phyloP scores from a whole-genome alignment of 2,329 filamentous ascomycete genomes.

The Intubia oerlemansii region DNA sequence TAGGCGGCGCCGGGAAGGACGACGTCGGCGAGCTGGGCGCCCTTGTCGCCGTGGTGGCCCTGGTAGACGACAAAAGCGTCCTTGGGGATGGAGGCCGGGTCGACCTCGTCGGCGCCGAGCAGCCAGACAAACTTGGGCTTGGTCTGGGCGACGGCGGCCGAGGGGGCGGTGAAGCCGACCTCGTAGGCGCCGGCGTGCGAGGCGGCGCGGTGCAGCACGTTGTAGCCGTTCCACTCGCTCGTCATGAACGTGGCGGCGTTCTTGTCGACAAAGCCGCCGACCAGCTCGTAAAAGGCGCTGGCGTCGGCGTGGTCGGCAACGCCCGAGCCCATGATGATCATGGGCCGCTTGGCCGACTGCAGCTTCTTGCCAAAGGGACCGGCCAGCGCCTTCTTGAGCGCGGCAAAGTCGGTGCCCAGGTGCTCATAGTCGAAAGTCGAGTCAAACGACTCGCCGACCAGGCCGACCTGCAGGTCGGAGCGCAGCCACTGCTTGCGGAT shows the following conservation, averaged over 20 bases:
- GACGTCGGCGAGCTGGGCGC: constrained; percentile 81
- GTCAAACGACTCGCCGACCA: constrained; percentile 77
- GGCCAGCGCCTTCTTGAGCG: constrained; percentile 67
- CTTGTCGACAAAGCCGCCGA: constrained; percentile 85
- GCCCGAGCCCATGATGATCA: constrained; percentile 90
- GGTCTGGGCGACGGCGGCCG: constrained; percentile 57
- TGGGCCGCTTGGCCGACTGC: constrained; percentile 66
- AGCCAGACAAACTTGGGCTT: constrained; percentile 94
- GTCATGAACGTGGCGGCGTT: constrained; percentile 74
- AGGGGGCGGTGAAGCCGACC: constrained; percentile 81
- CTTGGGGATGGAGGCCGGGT: constrained; percentile 71
- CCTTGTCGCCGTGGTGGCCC: constrained; percentile 88
- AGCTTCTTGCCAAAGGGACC: constrained; percentile 90
- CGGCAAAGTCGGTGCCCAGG: constrained; percentile 55
- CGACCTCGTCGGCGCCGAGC: constrained; percentile 82
- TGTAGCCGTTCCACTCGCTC: constrained; percentile 91
- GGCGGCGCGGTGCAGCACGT: constrained; percentile 81
- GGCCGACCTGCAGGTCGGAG: constrained; percentile 79
- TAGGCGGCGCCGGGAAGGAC: constrained; percentile 88
- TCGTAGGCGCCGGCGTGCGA: constrained; percentile 88
- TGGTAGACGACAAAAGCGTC: constrained; percentile 95
- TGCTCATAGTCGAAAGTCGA: constrained; percentile 94
- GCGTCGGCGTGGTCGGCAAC: constrained; percentile 81
- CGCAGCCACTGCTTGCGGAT: constrained; percentile 97
- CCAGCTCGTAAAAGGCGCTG: constrained; percentile 79